Evolutionary conservation across 805 yeast genomes (phyloP).

Genomic region (Debaryomyces hansenii): DNA sequence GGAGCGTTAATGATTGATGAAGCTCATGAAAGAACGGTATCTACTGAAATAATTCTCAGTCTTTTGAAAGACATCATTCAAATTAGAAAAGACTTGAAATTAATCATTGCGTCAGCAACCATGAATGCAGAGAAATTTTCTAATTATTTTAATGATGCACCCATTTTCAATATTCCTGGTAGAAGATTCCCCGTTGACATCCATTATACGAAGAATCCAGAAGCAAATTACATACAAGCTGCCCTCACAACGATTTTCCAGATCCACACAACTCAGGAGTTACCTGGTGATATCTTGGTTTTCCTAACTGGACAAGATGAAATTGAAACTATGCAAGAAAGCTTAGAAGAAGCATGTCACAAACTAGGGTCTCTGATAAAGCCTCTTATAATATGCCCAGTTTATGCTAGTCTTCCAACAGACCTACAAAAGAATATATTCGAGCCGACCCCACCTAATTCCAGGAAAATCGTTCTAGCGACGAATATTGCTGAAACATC

Average conservation of each 20-base stretch:
- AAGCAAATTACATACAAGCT: conserved; percentile 86
- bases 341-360: conserved; percentile 60
- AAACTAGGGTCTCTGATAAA: conserved; percentile 61
- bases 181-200: conserved; percentile 90
- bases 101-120: conserved; percentile 91
- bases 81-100: conserved; percentile 65
- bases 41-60: conserved; percentile 84
- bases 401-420: conserved; percentile 87
- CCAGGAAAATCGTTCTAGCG: conserved; percentile 87
- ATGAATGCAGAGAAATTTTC: conserved; percentile 89
- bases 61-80: conserved; percentile 68
- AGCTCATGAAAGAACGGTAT: conserved; percentile 93
- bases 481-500: conserved; percentile 78
- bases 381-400: conserved; percentile 75
- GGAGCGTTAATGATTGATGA: conserved; percentile 92
- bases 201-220: conserved; percentile 81
- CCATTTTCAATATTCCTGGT: conserved; percentile 88
- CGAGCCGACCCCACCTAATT: conserved; percentile 77
- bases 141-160: conserved; percentile 76
- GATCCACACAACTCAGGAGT: conserved; percentile 67
- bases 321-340: conserved; percentile 79
- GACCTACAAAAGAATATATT: conserved; percentile 81
- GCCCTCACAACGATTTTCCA: conserved; percentile 86
- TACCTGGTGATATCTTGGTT: conserved; percentile 82
- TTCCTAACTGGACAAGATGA: conserved; percentile 97